These are phyloP conservation scores for Huntiella bhutanensis DNA, from an alignment of 2,329 filamentous ascomycete genomes.

Conservation along the genomic window DNA sequence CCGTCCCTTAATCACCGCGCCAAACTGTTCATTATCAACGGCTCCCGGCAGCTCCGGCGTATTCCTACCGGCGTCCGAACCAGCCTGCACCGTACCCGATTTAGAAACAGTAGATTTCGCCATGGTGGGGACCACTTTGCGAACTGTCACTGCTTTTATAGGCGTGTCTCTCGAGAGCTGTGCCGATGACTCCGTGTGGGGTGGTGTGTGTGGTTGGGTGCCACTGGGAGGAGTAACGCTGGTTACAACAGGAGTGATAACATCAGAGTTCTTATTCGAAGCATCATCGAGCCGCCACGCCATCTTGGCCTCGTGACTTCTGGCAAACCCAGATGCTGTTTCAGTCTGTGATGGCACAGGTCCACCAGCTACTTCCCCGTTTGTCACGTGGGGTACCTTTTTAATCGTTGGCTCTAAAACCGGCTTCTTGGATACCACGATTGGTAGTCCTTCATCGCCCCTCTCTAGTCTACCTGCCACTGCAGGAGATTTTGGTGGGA, in stretches of 20 bases:
- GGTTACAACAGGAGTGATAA: background rate
- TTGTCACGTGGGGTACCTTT: no score
- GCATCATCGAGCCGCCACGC: slow-evolving; percentile 26
- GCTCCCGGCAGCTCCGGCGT: slow-evolving; percentile 4
- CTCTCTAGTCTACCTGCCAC: no score
- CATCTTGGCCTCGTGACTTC: slow-evolving; percentile 36
- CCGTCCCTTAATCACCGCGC: slow-evolving; percentile 75
- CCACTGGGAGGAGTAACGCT: background rate
- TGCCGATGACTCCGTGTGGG: slow-evolving; percentile 3
- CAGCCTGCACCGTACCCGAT: background rate
- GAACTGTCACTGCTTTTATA: background rate
- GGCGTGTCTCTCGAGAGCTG: background rate
- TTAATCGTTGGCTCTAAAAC: no score
- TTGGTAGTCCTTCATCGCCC: no score
- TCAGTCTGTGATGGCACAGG: background rate
- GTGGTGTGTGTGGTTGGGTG: background rate
- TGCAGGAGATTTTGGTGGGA: slow-evolving; percentile 2
- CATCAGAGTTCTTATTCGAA: background rate
- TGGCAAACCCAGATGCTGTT: slow-evolving; percentile 16
- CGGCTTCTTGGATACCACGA: background rate
- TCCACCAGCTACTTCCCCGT: background rate
- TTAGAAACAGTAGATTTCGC: background rate
- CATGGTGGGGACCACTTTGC: background rate
- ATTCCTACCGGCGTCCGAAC: no score
- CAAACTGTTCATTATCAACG: slow-evolving; percentile 37